Percentiles rank a stretch among this genome's conserved stretches.
Evolutionary conservation across 805 yeast species (phyloP).

Genomic region (Lachancea cidri): DNA sequence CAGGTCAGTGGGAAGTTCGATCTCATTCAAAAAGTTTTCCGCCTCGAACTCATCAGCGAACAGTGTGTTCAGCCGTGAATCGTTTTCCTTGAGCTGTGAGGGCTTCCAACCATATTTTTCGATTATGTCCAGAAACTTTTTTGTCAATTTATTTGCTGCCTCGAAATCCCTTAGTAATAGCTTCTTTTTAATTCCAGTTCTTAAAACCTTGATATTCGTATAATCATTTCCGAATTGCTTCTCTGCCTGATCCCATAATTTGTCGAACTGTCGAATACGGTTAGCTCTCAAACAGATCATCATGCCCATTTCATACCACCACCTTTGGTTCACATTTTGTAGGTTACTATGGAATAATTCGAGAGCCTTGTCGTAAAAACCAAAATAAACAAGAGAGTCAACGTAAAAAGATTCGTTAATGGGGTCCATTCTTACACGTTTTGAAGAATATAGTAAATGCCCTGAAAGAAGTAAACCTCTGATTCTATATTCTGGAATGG

Average conservation of each 20-base stretch:
- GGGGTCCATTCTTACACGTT: slow-evolving; percentile 44
- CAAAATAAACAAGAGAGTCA: slow-evolving; percentile 37
- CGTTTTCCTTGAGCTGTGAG: slow-evolving; percentile 2
- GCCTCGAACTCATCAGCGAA: slow-evolving; percentile 28
- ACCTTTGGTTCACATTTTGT: slow-evolving; percentile 38
- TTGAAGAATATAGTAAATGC: slow-evolving; percentile 37
- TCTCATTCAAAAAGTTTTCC: slow-evolving; percentile 25
- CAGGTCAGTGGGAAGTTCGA: slow-evolving; percentile 21
- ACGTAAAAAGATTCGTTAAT: slow-evolving; percentile 48
- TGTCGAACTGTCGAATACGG: slow-evolving; percentile 35
- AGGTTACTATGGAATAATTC: slow-evolving; percentile 34
- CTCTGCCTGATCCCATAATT: slow-evolving; percentile 27
- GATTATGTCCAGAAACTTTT: slow-evolving; percentile 24
- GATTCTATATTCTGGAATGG: slow-evolving; percentile 29
- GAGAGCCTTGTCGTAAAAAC: slow-evolving; percentile 34
- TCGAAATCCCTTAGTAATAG: slow-evolving; percentile 22
- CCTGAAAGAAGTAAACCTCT: slow-evolving; percentile 39
- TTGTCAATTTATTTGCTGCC: slow-evolving; percentile 33
- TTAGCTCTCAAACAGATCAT: slow-evolving; percentile 35
- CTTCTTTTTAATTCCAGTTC: slow-evolving; percentile 34
- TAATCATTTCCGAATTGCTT: slow-evolving; percentile 28
- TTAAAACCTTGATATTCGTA: slow-evolving; percentile 35
- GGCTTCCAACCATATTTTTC: slow-evolving; percentile 22
- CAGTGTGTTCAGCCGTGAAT: slow-evolving; percentile 11
- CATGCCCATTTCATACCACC: slow-evolving; percentile 51